Conservation (phyloP, 2,329 filamentous ascomycete species). For the Periconia sp. region DNA sequence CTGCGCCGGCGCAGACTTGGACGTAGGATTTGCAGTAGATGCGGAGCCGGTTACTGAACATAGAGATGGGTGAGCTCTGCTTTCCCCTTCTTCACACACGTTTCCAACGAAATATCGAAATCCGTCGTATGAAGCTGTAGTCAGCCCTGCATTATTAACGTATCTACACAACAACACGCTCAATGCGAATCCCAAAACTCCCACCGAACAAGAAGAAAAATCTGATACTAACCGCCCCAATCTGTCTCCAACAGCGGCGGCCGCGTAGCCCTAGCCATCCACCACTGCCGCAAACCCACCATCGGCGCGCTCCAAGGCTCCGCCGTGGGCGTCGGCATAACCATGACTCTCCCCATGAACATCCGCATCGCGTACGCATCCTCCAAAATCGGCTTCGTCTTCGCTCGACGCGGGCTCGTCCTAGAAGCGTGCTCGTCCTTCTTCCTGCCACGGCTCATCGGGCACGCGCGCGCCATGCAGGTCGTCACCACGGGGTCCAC, state of each 20-base stretch:
- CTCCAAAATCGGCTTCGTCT: conserved; percentile 75
- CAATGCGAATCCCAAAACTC: too few species aligned
- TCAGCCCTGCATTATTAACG: too few species aligned
- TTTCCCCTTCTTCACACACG: not conserved
- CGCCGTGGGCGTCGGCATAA: conserved; percentile 61
- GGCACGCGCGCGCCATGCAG: conserved; percentile 63
- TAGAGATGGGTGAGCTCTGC: conserved; percentile 52
- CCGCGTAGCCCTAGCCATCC: conserved; percentile 55
- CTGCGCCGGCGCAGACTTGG: conserved; percentile 61
- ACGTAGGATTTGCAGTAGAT: conserved; percentile 52
- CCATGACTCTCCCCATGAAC: conserved; percentile 59
- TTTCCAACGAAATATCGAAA: too few species aligned
- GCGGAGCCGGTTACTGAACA: conserved; percentile 51
- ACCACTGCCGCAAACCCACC: conserved; percentile 59
- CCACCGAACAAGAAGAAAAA: too few species aligned
- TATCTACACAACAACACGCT: too few species aligned
- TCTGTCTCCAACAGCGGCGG: conserved; percentile 40
- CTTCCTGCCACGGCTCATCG: conserved; percentile 72
- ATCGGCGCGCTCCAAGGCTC: conserved; percentile 59
- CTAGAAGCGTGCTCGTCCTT: conserved; percentile 73
- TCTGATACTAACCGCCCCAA: not conserved
- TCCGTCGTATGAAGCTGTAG: too few species aligned
- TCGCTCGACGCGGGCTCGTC: conserved; percentile 67
- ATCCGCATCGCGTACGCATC: conserved; percentile 56
- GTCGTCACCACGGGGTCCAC: conserved; percentile 68